Evolutionary conservation across 352 stramenopile genomes (phyloP), one percentile per base, ranked within the genome.

Genomic region (Pythium dissotocum): DNA sequence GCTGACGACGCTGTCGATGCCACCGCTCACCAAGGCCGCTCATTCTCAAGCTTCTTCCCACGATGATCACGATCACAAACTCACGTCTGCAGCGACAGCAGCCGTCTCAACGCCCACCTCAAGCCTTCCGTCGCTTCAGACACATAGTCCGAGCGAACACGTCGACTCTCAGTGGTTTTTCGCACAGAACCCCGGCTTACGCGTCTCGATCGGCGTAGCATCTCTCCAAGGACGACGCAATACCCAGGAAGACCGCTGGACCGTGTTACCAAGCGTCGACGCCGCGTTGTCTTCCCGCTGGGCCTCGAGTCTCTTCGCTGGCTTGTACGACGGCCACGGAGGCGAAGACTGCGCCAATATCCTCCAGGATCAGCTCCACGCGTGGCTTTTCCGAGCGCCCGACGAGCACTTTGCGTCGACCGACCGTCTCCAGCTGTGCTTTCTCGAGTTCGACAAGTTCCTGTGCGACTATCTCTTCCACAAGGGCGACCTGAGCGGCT

Each of bases 321-420:
- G 82, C 0, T 49, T 97, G 24, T 97, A 93, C 72, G 89, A 97
- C 58, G 89, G 89, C 26, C 90, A 97, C 26, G 83, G 83, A 1
- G 90, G 89, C 8, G 80, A 91, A 16, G 83, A 87, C 35, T 90
- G 81, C 52, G 79, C 85, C 14, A 82, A 75, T 33, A 90, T 91
- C 53, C 77, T 97, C 6, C 81, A 88, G 48, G 79, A 93, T 4
- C 79, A 90, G 55, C 75, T 97, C 33, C 88, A 96, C 60, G 67
- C 62, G 42, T 88, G 78, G 75, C 75, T 96, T 24, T 85, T 91
- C 30, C 70, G 68, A 4, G 71, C 74, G 4, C 66, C 60, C 0
- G 75, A 86, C 62, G 61, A 62, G 16, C 51, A 70, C 44, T 70
- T 71, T n/a, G 61, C 64, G 33, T 64, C 61, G 0, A 24, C 44